Percentiles rank a stretch among this genome's conserved stretches.
These are phyloP conservation scores for Vanilla planifolia DNA, from an alignment of 106 monocot genomes.

Conservation along the genomic window DNA sequence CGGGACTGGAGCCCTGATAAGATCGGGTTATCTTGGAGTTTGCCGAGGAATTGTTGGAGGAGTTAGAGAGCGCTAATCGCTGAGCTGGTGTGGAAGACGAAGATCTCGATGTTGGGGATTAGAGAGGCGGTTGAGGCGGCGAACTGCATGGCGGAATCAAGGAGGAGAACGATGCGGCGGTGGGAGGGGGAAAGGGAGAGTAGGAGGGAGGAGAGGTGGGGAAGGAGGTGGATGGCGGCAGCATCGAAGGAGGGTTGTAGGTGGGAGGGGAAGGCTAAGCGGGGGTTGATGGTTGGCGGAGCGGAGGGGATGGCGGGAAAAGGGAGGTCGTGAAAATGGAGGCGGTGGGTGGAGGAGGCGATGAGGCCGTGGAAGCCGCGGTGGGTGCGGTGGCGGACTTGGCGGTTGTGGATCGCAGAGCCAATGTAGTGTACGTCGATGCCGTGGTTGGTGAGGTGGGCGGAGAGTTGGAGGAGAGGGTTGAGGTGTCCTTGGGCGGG, in stretches of 20 bases:
- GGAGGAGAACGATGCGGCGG: background rate
- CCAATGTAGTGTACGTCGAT: conserved; percentile 38
- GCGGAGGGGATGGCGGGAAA: background rate
- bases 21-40: no score
- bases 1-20: background rate
- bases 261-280: conserved; percentile 16
- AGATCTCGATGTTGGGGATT: background rate
- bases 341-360: background rate
- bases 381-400: conserved; percentile 23
- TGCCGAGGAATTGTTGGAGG: background rate
- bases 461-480: conserved; percentile 59
- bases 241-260: conserved; percentile 1
- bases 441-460: conserved; percentile 12
- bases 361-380: conserved; percentile 1
- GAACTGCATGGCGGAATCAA: background rate
- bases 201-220: background rate
- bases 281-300: background rate
- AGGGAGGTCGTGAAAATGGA: background rate
- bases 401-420: conserved; percentile 50
- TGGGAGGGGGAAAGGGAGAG: background rate
- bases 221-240: background rate
- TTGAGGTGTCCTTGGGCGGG: conserved; percentile 66
- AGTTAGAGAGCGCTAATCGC: background rate
- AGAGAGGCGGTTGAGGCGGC: background rate
- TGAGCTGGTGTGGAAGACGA: background rate